Conservation (phyloP, 2,329 filamentous ascomycete genomes). For the Colletotrichum eleusines region DNA sequence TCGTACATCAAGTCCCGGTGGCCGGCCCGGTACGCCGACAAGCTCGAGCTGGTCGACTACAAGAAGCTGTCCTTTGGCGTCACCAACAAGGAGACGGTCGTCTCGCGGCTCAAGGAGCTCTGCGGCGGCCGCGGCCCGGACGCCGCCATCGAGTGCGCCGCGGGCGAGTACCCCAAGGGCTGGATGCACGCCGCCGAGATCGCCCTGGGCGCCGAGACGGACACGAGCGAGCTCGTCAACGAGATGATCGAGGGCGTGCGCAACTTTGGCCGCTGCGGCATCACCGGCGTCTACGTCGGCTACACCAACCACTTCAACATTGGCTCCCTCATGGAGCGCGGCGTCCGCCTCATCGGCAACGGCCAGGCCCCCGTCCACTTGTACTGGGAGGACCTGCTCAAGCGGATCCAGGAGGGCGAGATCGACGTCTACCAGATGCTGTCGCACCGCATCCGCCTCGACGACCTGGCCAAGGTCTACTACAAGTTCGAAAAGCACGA, state of each 20-base stretch:
- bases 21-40: slow-evolving; percentile 58
- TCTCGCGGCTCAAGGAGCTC: slow-evolving; percentile 79
- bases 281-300: slow-evolving; percentile 78
- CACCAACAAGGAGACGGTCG: slow-evolving; percentile 71
- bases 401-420: slow-evolving; percentile 73
- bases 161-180: slow-evolving; percentile 72
- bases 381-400: slow-evolving; percentile 85
- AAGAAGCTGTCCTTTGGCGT: slow-evolving; percentile 69
- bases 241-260: slow-evolving; percentile 82
- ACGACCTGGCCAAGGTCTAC: slow-evolving; percentile 78
- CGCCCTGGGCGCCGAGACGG: slow-evolving; percentile 78
- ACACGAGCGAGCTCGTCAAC: slow-evolving; percentile 84
- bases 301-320: slow-evolving; percentile 87
- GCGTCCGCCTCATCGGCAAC: slow-evolving; percentile 80
- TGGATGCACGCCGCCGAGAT: slow-evolving; percentile 72
- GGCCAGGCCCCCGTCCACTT: slow-evolving; percentile 80
- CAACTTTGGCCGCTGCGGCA: slow-evolving; percentile 78
- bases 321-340: slow-evolving; percentile 86
- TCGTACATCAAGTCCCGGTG: slow-evolving; percentile 75
- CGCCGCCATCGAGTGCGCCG: slow-evolving; percentile 75
- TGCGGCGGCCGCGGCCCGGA: slow-evolving; percentile 80
- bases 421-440: slow-evolving; percentile 86
- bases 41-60: slow-evolving; percentile 79
- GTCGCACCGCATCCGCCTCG: slow-evolving; percentile 79
- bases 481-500: slow-evolving; percentile 70